phyloP scores from a whole-genome alignment of 1,284 basidiomycete species.

The Cutaneotrichosporon sp. region DNA sequence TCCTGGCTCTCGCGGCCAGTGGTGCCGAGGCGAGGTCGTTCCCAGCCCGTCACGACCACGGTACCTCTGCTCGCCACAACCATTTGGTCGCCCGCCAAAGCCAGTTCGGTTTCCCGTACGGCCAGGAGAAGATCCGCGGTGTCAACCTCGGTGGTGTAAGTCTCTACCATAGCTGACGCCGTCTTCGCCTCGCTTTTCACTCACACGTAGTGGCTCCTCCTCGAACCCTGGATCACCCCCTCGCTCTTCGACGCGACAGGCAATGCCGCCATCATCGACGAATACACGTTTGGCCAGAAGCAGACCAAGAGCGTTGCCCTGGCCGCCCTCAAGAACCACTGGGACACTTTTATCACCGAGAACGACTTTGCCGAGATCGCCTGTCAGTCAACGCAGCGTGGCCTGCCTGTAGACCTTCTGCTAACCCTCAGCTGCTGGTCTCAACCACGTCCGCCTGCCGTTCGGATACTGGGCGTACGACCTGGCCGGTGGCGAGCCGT shows the following conservation, averaged over 20 bases:
- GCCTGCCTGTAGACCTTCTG: neutral
- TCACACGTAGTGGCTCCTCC: conserved; percentile 32
- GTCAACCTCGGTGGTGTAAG: conserved; percentile 49
- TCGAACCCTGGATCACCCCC: conserved; percentile 55
- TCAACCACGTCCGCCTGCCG: conserved; percentile 77
- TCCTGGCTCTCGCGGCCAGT: neutral
- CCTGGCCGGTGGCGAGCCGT: conserved; percentile 72
- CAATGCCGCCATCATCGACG: conserved; percentile 64
- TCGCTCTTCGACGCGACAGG: conserved; percentile 77
- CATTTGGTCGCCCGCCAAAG: too few species aligned
- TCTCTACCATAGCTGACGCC: too few species aligned
- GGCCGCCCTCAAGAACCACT: conserved; percentile 35
- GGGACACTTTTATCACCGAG: conserved; percentile 61
- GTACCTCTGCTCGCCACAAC: too few species aligned
- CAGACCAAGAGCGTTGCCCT: conserved; percentile 44
- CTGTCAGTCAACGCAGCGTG: conserved; percentile 22
- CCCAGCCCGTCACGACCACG: neutral
- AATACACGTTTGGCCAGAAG: conserved; percentile 67
- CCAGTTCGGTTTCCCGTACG: conserved; percentile 21
- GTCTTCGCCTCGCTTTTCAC: neutral
- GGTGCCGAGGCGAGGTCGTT: neutral
- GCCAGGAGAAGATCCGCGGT: conserved; percentile 42
- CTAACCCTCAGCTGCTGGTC: conserved; percentile 53
- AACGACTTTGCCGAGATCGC: conserved; percentile 75
- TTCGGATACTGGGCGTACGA: conserved; percentile 83